These are phyloP conservation scores for Trichothecium roseum DNA, from an alignment of 2,329 filamentous ascomycete genomes.

Conservation along the genomic window DNA sequence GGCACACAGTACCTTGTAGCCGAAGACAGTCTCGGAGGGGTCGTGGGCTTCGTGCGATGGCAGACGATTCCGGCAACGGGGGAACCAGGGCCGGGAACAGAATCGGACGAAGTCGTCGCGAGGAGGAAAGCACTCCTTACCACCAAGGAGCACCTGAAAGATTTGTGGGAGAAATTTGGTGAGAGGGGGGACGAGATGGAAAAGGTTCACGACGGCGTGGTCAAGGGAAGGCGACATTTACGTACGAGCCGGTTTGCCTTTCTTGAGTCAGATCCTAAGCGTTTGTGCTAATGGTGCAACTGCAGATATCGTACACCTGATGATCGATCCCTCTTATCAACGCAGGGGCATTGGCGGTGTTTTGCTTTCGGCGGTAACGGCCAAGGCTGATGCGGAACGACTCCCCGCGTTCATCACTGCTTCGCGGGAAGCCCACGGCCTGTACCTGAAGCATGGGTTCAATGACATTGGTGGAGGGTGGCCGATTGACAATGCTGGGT, in stretches of 20 bases:
- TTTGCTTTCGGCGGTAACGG: constrained; percentile 7
- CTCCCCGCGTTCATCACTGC: constrained; percentile 10
- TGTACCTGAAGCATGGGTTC: constrained; percentile 11
- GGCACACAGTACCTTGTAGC: no score
- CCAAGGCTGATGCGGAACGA: constrained; percentile 4
- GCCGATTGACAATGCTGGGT: constrained; percentile 10
- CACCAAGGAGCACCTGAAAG: neutral
- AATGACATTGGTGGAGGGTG: constrained; percentile 7
- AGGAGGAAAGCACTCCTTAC: neutral
- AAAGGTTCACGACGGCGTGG: neutral
- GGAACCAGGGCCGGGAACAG: no score
- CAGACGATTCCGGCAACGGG: neutral
- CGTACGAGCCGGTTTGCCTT: no score
- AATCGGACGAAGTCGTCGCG: neutral
- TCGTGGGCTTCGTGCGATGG: neutral
- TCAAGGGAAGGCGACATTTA: neutral
- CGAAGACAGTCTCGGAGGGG: no score
- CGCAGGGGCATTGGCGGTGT: constrained; percentile 8
- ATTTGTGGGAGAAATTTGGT: neutral
- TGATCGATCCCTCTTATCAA: constrained; percentile 12
- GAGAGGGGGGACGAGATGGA: neutral
- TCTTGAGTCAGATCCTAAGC: no score
- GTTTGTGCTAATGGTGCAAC: constrained; percentile 1
- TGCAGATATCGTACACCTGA: constrained; percentile 11
- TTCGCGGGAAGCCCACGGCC: constrained; percentile 8